Percentiles rank a stretch among this genome's conserved stretches.
These are phyloP conservation scores for Dictyostelium brefeldianum DNA, from an alignment of 78 protist genomes.

Conservation along the genomic window DNA sequence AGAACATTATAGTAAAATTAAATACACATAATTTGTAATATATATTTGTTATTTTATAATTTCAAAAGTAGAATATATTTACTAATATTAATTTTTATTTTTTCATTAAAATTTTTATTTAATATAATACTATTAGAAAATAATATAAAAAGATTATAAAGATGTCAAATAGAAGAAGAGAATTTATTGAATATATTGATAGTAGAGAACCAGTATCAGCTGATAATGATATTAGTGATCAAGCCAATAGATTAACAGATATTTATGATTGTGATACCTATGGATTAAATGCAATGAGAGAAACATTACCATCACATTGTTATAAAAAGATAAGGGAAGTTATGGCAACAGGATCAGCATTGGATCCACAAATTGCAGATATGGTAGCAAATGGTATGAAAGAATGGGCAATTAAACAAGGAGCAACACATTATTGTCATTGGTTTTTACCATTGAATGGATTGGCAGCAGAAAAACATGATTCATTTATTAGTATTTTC, in stretches of 20 bases:
- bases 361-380: conserved; percentile 77
- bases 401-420: conserved; percentile 93
- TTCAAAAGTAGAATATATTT: not conserved
- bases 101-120: not conserved
- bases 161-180: conserved; percentile 56
- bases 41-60: not conserved
- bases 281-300: conserved; percentile 77
- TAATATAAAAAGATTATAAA: not conserved
- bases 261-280: conserved; percentile 73
- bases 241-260: conserved; percentile 39
- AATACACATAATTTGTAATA: not conserved
- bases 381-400: conserved; percentile 88
- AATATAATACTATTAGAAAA: not conserved
- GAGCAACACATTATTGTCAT: conserved; percentile 93
- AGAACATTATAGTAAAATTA: too few species aligned
- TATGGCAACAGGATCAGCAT: conserved; percentile 59
- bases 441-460: conserved; percentile 94
- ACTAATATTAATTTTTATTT: not conserved
- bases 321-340: conserved; percentile 72
- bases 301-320: conserved; percentile 79
- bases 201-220: conserved; percentile 49
- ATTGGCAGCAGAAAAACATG: conserved; percentile 90
- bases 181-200: conserved; percentile 57
- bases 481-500: conserved; percentile 76
- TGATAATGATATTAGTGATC: not conserved